Evolutionary conservation across 164 flowering plant species (phyloP).

Genomic region (Vitis amurensis): DNA sequence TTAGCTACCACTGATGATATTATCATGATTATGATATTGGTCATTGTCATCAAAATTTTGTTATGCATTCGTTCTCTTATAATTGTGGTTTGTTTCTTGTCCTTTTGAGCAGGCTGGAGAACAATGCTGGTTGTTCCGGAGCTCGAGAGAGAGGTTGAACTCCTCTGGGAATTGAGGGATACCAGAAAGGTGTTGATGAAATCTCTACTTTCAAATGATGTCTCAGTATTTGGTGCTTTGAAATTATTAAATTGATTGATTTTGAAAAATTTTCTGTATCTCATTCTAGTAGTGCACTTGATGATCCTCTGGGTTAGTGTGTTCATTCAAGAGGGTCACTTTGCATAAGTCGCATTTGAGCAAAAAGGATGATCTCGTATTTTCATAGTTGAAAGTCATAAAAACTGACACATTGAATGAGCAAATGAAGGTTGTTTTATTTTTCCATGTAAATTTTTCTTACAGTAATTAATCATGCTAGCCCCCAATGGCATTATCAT

Average conservation of each 20-base stretch:
- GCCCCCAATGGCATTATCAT: too few relatives aligned
- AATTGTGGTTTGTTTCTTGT: neutral
- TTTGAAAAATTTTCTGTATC: neutral
- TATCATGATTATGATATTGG: neutral
- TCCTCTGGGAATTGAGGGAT: conserved; percentile 68
- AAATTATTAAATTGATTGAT: neutral
- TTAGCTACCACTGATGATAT: too few relatives aligned
- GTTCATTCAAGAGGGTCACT: too few relatives aligned
- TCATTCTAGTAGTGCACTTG: too few relatives aligned
- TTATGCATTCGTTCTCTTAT: neutral
- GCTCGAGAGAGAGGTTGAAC: conserved; percentile 90
- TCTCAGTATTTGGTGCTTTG: neutral
- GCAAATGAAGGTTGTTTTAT: too few relatives aligned
- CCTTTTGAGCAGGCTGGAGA: conserved; percentile 74
- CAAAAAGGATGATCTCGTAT: too few relatives aligned
- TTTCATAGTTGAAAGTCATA: too few relatives aligned
- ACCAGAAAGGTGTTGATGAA: conserved; percentile 62
- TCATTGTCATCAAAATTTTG: neutral
- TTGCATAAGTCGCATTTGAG: too few relatives aligned
- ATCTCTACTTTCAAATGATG: neutral
- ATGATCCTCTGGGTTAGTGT: too few relatives aligned
- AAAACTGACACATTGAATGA: too few relatives aligned
- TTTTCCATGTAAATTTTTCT: too few relatives aligned
- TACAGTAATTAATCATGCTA: too few relatives aligned
- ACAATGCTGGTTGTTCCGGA: conserved; percentile 99